Conservation (phyloP, 176 grass and related monocot genomes). For the Rhynchospora breviuscula region DNA sequence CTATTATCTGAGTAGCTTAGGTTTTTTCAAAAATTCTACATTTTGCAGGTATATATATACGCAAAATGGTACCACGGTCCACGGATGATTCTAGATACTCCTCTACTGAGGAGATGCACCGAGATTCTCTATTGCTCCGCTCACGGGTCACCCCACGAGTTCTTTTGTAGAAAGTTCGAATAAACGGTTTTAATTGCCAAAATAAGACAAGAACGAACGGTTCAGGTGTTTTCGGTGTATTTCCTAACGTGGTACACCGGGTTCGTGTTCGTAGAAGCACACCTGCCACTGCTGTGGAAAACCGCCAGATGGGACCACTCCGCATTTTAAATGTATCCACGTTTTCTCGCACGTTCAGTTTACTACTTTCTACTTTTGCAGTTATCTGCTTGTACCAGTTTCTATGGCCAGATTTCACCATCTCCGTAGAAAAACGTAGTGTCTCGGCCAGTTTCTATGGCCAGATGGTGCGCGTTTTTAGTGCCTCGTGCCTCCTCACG, state of each 20-base stretch:
- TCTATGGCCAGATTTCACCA: not conserved
- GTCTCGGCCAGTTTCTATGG: not conserved
- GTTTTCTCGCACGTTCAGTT: not conserved
- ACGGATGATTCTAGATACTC: not conserved
- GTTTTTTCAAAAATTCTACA: not conserved
- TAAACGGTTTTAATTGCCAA: not conserved
- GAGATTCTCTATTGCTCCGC: not conserved
- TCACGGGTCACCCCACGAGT: not conserved
- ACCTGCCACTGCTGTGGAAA: not conserved
- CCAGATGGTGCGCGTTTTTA: not conserved
- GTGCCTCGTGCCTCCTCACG: not conserved
- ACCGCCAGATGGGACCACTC: not conserved
- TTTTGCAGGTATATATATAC: not conserved
- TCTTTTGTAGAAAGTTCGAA: not conserved
- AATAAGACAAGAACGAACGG: too few relatives aligned
- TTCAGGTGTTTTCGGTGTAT: slow-evolving; percentile 1
- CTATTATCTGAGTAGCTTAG: not conserved
- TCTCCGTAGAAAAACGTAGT: not conserved
- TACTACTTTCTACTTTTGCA: not conserved
- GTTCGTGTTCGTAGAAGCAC: not conserved
- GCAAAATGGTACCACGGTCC: not conserved
- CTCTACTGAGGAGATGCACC: not conserved
- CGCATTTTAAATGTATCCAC: not conserved
- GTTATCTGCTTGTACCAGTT: not conserved
- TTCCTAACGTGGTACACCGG: not conserved